phyloP scores from a whole-genome alignment of 768 basidiomycete species.

The Amanita thiersii region DNA sequence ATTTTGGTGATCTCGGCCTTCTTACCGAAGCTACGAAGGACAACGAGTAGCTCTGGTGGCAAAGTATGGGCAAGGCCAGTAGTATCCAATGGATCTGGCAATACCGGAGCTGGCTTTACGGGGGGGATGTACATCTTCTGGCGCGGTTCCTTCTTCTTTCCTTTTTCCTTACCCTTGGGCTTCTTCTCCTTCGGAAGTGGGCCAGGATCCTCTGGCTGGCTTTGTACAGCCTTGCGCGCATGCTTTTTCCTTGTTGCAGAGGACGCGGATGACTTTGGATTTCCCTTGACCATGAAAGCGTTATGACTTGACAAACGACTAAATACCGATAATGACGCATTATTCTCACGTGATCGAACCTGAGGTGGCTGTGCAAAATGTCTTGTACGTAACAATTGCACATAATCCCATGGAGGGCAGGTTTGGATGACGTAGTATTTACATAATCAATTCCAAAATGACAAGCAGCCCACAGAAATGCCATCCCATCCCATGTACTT shows the following conservation, averaged over 20 bases:
- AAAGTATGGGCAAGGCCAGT: conserved; percentile 67
- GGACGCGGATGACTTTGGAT: conserved; percentile 69
- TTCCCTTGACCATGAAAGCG: conserved; percentile 37
- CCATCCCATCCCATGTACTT: no score
- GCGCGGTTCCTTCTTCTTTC: conserved; percentile 61
- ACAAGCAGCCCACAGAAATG: no score
- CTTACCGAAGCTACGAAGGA: conserved; percentile 77
- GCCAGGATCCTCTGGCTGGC: conserved; percentile 23
- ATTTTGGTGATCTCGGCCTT: conserved; percentile 82
- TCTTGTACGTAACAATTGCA: no score
- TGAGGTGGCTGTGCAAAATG: no score
- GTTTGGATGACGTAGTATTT: no score
- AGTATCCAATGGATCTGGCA: conserved; percentile 82
- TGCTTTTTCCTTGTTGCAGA: conserved; percentile 92
- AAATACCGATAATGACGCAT: no score
- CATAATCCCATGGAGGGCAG: no score
- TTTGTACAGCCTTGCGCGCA: conserved; percentile 64
- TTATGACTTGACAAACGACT: no score
- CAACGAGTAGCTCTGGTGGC: conserved; percentile 76
- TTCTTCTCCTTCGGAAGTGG: conserved; percentile 35
- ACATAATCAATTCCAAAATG: no score
- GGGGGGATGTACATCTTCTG: conserved; percentile 87
- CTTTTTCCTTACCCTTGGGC: conserved; percentile 39
- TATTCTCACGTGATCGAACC: no score
- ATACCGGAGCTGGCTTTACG: conserved; percentile 62